Conservation (phyloP, 2,329 filamentous ascomycete genomes). For the Aspergillus costaricaensis region DNA sequence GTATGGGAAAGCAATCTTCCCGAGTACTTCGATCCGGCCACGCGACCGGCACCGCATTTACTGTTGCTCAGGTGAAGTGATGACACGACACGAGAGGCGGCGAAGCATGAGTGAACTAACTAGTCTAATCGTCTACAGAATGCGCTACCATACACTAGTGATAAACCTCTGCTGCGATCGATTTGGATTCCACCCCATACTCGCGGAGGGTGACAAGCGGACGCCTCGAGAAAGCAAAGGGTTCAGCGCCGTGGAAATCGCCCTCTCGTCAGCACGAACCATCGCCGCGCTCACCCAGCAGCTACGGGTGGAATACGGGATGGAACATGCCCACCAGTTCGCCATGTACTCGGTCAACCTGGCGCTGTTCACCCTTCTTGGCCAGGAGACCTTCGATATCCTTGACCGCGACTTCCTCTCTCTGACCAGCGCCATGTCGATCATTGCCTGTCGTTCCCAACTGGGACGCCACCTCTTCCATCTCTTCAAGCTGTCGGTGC, state of each 20-base stretch:
- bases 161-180: constrained; percentile 30
- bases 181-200: constrained; percentile 10
- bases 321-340: constrained; percentile 30
- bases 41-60: constrained; percentile 16
- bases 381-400: constrained; percentile 23
- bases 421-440: constrained; percentile 27
- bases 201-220: not conserved
- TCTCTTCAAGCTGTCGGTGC: constrained; percentile 29
- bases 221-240: constrained; percentile 1
- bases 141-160: constrained; percentile 29
- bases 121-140: constrained; percentile 13
- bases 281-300: constrained; percentile 26
- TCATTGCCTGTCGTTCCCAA: constrained; percentile 27
- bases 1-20: constrained; percentile 18
- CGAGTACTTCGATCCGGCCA: not conserved
- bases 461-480: constrained; percentile 28
- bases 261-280: constrained; percentile 22
- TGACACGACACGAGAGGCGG: no score
- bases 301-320: constrained; percentile 27
- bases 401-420: constrained; percentile 29
- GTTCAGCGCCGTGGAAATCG: constrained; percentile 11
- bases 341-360: constrained; percentile 31
- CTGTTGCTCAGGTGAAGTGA: constrained; percentile 18
- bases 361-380: constrained; percentile 28
- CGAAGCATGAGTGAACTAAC: no score